phyloP scores from a whole-genome alignment of 305 asterid species.

The Rubia occidens region DNA sequence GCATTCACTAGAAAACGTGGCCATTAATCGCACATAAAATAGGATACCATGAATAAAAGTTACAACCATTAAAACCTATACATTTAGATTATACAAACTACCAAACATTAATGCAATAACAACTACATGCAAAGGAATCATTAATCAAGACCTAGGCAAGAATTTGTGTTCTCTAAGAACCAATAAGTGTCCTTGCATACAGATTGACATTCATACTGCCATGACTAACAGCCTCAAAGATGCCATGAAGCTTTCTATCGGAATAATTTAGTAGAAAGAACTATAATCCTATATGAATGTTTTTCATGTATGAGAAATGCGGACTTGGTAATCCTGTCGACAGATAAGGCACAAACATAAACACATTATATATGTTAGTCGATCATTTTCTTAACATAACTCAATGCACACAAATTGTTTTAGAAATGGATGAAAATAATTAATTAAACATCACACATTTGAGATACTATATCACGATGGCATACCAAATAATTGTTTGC shows the following conservation, averaged over 20 bases:
- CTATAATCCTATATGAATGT: slow-evolving; percentile 68
- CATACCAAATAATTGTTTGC: slow-evolving; percentile 62
- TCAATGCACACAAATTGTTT: too few species aligned
- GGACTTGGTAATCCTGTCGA: slow-evolving; percentile 61
- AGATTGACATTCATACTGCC: slow-evolving; percentile 63
- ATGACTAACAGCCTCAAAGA: slow-evolving; percentile 72
- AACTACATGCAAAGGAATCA: not conserved
- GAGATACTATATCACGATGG: too few species aligned
- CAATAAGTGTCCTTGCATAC: slow-evolving; percentile 79
- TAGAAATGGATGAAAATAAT: too few species aligned
- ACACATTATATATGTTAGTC: too few species aligned
- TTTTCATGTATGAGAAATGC: slow-evolving; percentile 56
- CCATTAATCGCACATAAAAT: too few species aligned
- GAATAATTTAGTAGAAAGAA: slow-evolving; percentile 66
- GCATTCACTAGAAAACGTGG: too few species aligned
- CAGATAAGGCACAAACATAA: slow-evolving; percentile 4
- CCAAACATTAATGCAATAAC: not conserved
- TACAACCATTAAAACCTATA: not conserved
- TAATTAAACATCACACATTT: not conserved
- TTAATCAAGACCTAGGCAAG: slow-evolving; percentile 68
- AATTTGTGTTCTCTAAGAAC: slow-evolving; percentile 49
- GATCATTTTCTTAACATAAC: too few species aligned
- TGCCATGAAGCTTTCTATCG: slow-evolving; percentile 58
- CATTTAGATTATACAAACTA: not conserved
- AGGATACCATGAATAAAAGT: too few species aligned